Conservation (phyloP, 352 stramenopile species). For the Phytopythium helicoides region DNA sequence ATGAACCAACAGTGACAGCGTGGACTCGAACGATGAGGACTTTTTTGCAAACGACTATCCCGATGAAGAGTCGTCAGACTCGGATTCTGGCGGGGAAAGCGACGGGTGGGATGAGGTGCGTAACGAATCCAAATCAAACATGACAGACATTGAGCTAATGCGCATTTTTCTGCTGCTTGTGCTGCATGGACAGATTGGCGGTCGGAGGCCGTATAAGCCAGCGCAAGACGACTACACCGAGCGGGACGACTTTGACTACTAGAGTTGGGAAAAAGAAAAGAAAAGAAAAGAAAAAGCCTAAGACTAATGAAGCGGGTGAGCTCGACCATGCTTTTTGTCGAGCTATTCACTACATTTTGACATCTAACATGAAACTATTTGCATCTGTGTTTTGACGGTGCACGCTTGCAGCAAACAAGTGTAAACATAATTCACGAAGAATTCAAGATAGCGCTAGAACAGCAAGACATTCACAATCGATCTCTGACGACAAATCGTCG, state of each 20-base stretch:
- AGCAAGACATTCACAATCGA: too few species aligned
- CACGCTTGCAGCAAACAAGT: too few species aligned
- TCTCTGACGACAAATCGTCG: too few species aligned
- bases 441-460: too few species aligned
- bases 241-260: constrained; percentile 28
- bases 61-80: constrained; percentile 70
- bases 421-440: too few species aligned
- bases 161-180: constrained; percentile 11
- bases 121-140: neutral
- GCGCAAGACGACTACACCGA: constrained; percentile 25
- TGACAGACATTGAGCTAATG: neutral
- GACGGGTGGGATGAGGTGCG: constrained; percentile 36
- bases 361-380: too few species aligned
- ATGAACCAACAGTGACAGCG: constrained; percentile 50
- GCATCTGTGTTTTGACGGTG: too few species aligned
- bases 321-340: too few species aligned
- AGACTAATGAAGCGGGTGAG: too few species aligned
- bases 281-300: too few species aligned
- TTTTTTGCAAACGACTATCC: constrained; percentile 80
- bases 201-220: constrained; percentile 11
- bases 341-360: too few species aligned
- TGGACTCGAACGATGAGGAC: constrained; percentile 85
- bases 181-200: constrained; percentile 23
- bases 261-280: neutral
- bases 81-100: constrained; percentile 15